Evolutionary conservation across 75 land plant genomes (phyloP).

Genomic region (Pinus taeda): DNA sequence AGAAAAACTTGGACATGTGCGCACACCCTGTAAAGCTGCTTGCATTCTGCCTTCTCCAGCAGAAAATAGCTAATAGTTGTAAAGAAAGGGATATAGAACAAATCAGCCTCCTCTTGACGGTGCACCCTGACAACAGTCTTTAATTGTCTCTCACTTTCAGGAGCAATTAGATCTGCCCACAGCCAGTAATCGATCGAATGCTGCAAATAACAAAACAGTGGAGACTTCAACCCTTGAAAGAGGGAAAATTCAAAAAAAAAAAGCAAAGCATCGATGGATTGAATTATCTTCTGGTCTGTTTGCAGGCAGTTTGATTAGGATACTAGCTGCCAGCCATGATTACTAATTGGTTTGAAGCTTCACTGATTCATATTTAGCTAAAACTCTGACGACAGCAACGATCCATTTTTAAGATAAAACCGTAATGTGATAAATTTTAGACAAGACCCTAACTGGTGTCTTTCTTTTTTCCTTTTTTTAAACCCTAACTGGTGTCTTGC

Average conservation of each 20-base stretch:
- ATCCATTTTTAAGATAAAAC: too few species aligned
- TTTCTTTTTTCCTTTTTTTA: too few species aligned
- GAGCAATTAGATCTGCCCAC: constrained; percentile 90
- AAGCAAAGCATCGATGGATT: too few species aligned
- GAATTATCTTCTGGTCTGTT: too few species aligned
- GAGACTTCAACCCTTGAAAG: neutral
- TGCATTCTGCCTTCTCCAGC: constrained; percentile 79
- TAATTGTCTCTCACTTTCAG: constrained; percentile 64
- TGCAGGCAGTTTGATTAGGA: too few species aligned
- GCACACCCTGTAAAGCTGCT: constrained; percentile 93
- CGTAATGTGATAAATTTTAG: neutral
- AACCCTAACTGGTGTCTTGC: constrained; percentile 13
- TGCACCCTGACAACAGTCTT: constrained; percentile 74
- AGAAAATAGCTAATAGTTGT: constrained; percentile 96
- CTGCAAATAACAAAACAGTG: constrained; percentile 35
- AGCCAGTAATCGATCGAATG: constrained; percentile 95
- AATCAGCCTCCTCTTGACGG: constrained; percentile 78
- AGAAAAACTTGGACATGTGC: constrained; percentile 46
- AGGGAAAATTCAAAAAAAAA: too few species aligned
- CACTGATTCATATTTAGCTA: too few species aligned
- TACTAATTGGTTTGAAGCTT: too few species aligned
- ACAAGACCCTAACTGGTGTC: neutral
- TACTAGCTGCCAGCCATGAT: too few species aligned
- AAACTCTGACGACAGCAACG: too few species aligned
- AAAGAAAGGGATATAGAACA: constrained; percentile 94